Evolutionary conservation across 2,329 filamentous ascomycete genomes (phyloP), one percentile per base, ranked within the genome.

Genomic region (Fusarium luffae): DNA sequence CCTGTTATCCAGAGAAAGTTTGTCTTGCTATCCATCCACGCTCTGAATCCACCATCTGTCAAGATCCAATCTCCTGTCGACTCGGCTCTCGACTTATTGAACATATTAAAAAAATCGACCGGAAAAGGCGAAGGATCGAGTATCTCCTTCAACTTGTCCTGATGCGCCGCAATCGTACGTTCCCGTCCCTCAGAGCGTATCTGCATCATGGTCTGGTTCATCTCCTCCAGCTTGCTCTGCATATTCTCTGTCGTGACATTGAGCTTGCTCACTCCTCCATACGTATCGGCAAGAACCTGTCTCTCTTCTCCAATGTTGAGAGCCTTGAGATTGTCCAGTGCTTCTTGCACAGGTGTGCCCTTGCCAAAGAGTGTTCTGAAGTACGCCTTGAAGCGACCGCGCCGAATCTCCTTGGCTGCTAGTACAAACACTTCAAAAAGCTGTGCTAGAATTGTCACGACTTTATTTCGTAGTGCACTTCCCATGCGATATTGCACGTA

Each of bases 51-150:
- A 1, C 77, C 73, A 59, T 85, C 83, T 2, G 76, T 57, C 4
- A 81, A 73, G 11, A 85, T 74, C 84, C 84, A 85, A 41, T 84
- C 79, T 25, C 84, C 83, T 0, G 84, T 85, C 0, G 79, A 79
- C 2, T 76, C 74, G 0, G 84, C 78, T 7, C 80, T 76, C 2
- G 77, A 78, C 57, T 80, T 81, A 23, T 77, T 79, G 46, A 85
- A 82, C 23, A 78, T 76, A 6, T 77, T 76, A 60, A 79, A 84
- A 25, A 77, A 79, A 58, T 85, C 83, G 19, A 82, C 77, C 0
- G 83, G 78, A 25, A 79, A 82, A 0, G 80, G 81, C 0, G 82
- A 83, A 1, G 84, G 84, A 23, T 76, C 75, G 0, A 85, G 57
- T 1, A 84, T 77, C 19, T 78, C 77, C 43, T 80, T 81, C 11